A percentile compares a stretch with the other conserved stretches of the same genome.
Evolutionary conservation across 352 stramenopile genomes (phyloP).

Genomic region (Phytopythium litorale): DNA sequence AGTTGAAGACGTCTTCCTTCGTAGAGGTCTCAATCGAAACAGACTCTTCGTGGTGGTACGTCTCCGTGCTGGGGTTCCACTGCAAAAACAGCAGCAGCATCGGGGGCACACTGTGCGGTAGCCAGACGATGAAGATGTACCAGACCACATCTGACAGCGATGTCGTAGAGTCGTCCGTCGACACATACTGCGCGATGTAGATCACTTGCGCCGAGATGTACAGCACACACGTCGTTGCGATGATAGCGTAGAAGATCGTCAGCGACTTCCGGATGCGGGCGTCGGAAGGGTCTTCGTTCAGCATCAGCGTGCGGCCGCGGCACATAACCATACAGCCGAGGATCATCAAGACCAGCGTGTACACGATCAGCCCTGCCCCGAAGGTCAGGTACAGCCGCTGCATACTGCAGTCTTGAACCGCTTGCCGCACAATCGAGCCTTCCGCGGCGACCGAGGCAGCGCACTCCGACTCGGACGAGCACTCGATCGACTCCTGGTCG

Average conservation of each 20-base stretch:
- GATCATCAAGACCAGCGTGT: conserved; percentile 82
- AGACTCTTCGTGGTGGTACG: conserved; percentile 49
- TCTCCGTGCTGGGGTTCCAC: conserved; percentile 82
- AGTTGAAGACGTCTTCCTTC: conserved; percentile 84
- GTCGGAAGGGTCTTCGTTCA: conserved; percentile 83
- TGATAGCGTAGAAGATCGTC: conserved; percentile 88
- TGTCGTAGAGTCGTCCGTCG: conserved; percentile 41
- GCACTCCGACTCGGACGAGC: conserved; percentile 53
- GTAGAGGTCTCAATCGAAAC: conserved; percentile 62
- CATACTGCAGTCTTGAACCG: conserved; percentile 71
- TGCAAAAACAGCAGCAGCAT: conserved; percentile 81
- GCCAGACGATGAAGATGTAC: conserved; percentile 88
- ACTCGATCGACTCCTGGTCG: conserved; percentile 49
- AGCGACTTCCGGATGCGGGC: conserved; percentile 79
- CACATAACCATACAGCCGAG: conserved; percentile 88
- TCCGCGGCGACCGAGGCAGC: conserved; percentile 53
- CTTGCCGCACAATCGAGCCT: conserved; percentile 60
- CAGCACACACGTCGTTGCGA: conserved; percentile 81
- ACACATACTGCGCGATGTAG: conserved; percentile 84
- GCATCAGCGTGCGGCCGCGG: conserved; percentile 75
- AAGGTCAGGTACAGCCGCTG: conserved; percentile 80
- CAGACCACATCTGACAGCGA: conserved; percentile 79
- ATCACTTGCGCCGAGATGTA: conserved; percentile 88
- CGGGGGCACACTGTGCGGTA: conserved; percentile 69
- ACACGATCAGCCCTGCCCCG: conserved; percentile 74